phyloP scores from a whole-genome alignment of 345 rosid species.

The Isatis tinctoria region DNA sequence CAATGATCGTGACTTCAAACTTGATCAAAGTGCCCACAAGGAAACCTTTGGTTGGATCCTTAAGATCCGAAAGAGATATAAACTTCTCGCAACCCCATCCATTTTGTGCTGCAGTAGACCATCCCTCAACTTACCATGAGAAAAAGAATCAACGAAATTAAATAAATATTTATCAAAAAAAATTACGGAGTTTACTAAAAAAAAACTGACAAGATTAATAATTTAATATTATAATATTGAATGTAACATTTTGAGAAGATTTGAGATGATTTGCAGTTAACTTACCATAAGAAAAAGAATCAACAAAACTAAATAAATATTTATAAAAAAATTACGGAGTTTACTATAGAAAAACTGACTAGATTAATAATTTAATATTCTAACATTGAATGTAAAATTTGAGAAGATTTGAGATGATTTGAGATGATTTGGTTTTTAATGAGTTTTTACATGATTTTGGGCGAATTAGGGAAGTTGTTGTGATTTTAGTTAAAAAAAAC shows the following conservation, averaged over 20 bases:
- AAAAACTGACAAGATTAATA: not conserved
- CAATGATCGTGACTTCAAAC: constrained; percentile 18
- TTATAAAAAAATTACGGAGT: not conserved
- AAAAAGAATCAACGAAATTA: not conserved
- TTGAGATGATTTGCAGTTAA: no score
- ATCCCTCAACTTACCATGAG: constrained; percentile 9
- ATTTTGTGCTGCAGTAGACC: constrained; percentile 5
- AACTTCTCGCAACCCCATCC: constrained; percentile 24
- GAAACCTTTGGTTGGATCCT: constrained; percentile 12
- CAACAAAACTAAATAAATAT: not conserved
- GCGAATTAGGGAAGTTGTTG: no score
- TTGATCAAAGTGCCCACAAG: not conserved
- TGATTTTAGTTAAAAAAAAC: no score
- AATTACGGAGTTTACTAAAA: not conserved
- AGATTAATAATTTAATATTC: not conserved
- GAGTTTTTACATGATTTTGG: no score
- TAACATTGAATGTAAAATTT: no score
- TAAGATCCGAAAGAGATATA: constrained; percentile 14
- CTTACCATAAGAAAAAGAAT: not conserved
- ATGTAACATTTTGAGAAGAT: no score
- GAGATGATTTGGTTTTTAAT: no score
- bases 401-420: no score
- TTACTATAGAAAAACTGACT: not conserved
- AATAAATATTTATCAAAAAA: not conserved
- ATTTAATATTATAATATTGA: not conserved